Conservation (phyloP, 2,329 filamentous ascomycete genomes). For the Pseudogymnoascus pannorum region DNA sequence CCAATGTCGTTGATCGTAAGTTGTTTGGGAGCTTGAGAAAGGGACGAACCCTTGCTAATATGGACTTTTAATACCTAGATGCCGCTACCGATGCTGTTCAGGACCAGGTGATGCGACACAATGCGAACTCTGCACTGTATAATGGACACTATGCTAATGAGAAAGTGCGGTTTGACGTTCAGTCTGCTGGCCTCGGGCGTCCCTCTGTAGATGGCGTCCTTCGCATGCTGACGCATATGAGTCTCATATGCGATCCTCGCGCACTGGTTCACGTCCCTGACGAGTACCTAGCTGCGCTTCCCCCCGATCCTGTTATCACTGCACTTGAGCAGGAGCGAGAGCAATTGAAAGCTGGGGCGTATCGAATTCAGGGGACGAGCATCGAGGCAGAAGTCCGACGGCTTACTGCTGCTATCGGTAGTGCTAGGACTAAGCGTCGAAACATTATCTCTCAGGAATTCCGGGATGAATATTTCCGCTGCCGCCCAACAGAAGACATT, state of each 20-base stretch:
- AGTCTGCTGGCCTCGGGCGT: conserved; percentile 16
- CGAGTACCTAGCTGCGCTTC: conserved; percentile 1
- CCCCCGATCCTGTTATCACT: conserved; percentile 1
- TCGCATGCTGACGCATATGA: conserved; percentile 10
- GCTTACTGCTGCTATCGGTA: conserved; percentile 4
- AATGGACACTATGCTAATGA: conserved; percentile 12
- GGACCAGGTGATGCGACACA: conserved; percentile 14
- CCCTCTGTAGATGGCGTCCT: conserved; percentile 9
- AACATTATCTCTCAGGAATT: conserved; percentile 9
- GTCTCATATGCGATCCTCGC: conserved; percentile 11
- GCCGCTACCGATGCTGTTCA: conserved; percentile 10
- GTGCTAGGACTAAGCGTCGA: conserved; percentile 7
- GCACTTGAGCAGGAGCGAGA: conserved; percentile 7
- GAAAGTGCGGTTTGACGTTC: conserved; percentile 15
- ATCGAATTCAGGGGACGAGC: conserved; percentile 5
- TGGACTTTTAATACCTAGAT: neutral
- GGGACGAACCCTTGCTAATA: conserved; percentile 3
- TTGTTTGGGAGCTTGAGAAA: conserved; percentile 7
- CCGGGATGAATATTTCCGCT: neutral
- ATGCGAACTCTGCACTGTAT: conserved; percentile 7
- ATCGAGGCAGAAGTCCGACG: conserved; percentile 9
- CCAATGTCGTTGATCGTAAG: conserved; percentile 20
- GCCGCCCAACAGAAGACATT: conserved; percentile 15
- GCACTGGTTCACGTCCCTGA: neutral
- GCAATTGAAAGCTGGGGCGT: conserved; percentile 9